phyloP scores from a whole-genome alignment of 2,329 filamentous ascomycete genomes.

The Tolypocladium tundrense region DNA sequence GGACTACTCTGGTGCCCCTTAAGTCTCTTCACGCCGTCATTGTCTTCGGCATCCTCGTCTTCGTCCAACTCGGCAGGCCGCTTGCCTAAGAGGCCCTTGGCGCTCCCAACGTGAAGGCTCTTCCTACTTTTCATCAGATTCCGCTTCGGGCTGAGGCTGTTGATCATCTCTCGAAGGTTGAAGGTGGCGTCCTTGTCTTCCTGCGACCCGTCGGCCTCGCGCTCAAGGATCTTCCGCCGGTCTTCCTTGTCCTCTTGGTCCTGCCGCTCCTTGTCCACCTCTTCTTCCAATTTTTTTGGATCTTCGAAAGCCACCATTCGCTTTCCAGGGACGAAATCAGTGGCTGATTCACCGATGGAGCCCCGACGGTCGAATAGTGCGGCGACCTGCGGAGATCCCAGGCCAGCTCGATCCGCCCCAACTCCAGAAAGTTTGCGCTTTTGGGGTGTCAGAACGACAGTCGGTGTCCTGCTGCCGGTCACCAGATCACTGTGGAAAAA shows the following conservation, averaged over 20 bases:
- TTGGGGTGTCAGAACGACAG: slow-evolving; percentile 44
- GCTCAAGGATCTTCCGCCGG: slow-evolving; percentile 43
- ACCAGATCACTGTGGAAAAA: slow-evolving; percentile 44
- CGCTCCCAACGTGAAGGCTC: slow-evolving; percentile 66
- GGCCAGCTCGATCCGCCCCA: slow-evolving; percentile 57
- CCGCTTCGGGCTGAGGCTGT: slow-evolving; percentile 68
- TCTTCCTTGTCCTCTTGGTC: slow-evolving; percentile 53
- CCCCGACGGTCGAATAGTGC: slow-evolving; percentile 60
- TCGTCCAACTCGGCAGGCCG: slow-evolving; percentile 61
- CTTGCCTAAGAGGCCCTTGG: slow-evolving; percentile 64
- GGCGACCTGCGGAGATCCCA: slow-evolving; percentile 66
- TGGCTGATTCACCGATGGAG: slow-evolving; percentile 59
- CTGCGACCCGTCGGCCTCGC: slow-evolving; percentile 30
- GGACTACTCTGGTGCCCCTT: slow-evolving; percentile 65
- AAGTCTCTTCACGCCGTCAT: slow-evolving; percentile 56
- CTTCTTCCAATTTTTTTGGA: slow-evolving; percentile 49
- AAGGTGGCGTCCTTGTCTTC: slow-evolving; percentile 53
- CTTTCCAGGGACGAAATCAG: slow-evolving; percentile 49
- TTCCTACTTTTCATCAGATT: slow-evolving; percentile 57
- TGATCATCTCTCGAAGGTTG: slow-evolving; percentile 67
- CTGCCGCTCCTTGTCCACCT: slow-evolving; percentile 49
- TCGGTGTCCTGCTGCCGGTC: slow-evolving; percentile 51
- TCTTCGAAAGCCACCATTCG: slow-evolving; percentile 52
- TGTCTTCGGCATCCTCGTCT: slow-evolving; percentile 49
- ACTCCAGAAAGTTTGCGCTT: slow-evolving; percentile 52